Evolutionary conservation across 108 stramenopile species (phyloP).

Genomic region (Conticribra weissflogii): DNA sequence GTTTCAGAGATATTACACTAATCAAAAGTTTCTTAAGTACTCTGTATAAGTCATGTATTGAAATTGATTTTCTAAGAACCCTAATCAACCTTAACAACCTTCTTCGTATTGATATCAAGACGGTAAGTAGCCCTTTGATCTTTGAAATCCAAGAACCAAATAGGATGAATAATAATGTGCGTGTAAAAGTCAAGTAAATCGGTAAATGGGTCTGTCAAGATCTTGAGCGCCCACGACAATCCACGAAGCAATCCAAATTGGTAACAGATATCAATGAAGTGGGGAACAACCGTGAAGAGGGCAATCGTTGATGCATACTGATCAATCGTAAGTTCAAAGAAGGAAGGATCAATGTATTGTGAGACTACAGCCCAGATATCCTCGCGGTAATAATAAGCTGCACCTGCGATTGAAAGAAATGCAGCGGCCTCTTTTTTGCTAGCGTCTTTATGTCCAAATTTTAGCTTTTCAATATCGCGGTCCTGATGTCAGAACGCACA

Average conservation of each 20-base stretch:
- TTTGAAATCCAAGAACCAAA: conserved; percentile 58
- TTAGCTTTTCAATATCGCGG: conserved; percentile 61
- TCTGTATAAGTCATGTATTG: too few relatives aligned
- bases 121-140: conserved; percentile 51
- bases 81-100: conserved; percentile 49
- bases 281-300: conserved; percentile 56
- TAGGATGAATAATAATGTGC: conserved; percentile 52
- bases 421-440: conserved; percentile 58
- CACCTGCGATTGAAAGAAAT: conserved; percentile 39
- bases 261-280: conserved; percentile 57
- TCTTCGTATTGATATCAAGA: conserved; percentile 54
- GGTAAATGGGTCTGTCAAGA: conserved; percentile 59
- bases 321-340: conserved; percentile 46
- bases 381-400: conserved; percentile 38
- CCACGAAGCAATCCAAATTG: conserved; percentile 56
- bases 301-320: conserved; percentile 52
- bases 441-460: conserved; percentile 63
- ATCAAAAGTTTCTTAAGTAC: too few relatives aligned
- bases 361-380: conserved; percentile 27
- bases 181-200: conserved; percentile 60
- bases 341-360: conserved; percentile 38
- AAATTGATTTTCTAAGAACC: too few relatives aligned
- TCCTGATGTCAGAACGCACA: too few relatives aligned
- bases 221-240: conserved; percentile 57
- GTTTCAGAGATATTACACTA: too few relatives aligned